A percentile compares a stretch with the other conserved stretches of the same genome.
Evolutionary conservation across 2,329 filamentous ascomycete species (phyloP).

Genomic region (Basipetospora chlamydospora): DNA sequence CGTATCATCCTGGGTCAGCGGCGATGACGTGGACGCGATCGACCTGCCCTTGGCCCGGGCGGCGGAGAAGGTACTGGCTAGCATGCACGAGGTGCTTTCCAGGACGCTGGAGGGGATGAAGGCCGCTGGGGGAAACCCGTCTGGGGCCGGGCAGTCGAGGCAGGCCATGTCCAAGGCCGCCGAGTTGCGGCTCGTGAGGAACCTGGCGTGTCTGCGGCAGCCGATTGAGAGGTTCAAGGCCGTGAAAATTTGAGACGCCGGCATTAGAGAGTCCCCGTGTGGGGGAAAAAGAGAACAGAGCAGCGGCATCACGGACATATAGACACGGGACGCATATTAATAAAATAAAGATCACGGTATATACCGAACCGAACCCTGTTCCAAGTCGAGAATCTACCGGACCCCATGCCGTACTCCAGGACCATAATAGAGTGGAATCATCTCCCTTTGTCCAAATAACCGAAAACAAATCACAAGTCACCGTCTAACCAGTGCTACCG

Average conservation of each 20-base stretch:
- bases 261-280: too few relatives aligned
- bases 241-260: slow-evolving; percentile 17
- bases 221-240: slow-evolving; percentile 53
- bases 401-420: background rate
- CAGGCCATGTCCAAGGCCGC: slow-evolving; percentile 68
- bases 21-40: slow-evolving; percentile 51
- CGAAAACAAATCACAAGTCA: too few relatives aligned
- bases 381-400: background rate
- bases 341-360: too few relatives aligned
- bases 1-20: slow-evolving; percentile 58
- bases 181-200: slow-evolving; percentile 72
- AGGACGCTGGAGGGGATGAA: slow-evolving; percentile 52
- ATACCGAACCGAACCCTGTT: background rate
- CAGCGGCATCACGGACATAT: too few relatives aligned
- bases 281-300: too few relatives aligned
- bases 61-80: slow-evolving; percentile 73
- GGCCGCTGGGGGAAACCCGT: slow-evolving; percentile 25
- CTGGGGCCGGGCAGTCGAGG: slow-evolving; percentile 42
- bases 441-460: background rate
- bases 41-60: slow-evolving; percentile 74
- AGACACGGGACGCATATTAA: slow-evolving; percentile 2
- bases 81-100: slow-evolving; percentile 75
- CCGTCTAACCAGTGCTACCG: slow-evolving; percentile 71
- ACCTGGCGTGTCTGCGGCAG: slow-evolving; percentile 50
- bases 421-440: too few relatives aligned